Evolutionary conservation across 1,139 yeast genomes (phyloP).

Genomic region (Hansenula sp.): DNA sequence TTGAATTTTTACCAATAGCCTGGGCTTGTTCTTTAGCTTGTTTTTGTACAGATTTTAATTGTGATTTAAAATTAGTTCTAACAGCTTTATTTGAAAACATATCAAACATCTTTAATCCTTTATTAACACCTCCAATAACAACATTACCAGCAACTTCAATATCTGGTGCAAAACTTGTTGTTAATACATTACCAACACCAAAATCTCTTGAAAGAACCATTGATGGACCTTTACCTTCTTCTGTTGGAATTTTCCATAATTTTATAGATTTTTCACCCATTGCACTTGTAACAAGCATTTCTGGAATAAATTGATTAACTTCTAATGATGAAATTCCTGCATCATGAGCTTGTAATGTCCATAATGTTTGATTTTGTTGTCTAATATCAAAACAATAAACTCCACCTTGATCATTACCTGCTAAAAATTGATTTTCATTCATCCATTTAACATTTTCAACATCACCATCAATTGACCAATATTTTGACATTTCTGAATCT

Average conservation of each 20-base stretch:
- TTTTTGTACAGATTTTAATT: slow-evolving; percentile 48
- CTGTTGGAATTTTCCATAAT: slow-evolving; percentile 71
- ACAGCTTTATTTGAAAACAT: slow-evolving; percentile 78
- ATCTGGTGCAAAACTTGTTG: slow-evolving; percentile 83
- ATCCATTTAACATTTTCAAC: slow-evolving; percentile 80
- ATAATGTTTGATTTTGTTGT: slow-evolving; percentile 59
- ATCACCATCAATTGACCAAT: slow-evolving; percentile 63
- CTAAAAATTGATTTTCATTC: slow-evolving; percentile 65
- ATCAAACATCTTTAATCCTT: slow-evolving; percentile 90
- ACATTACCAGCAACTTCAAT: slow-evolving; percentile 80
- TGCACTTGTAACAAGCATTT: slow-evolving; percentile 81
- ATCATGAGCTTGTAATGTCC: slow-evolving; percentile 98
- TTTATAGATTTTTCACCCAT: slow-evolving; percentile 86
- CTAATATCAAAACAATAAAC: slow-evolving; percentile 88
- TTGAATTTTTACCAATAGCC: slow-evolving; percentile 62
- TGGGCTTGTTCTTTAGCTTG: slow-evolving; percentile 56
- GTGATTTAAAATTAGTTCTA: slow-evolving; percentile 60
- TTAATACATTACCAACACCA: slow-evolving; percentile 90
- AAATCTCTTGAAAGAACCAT: slow-evolving; percentile 91
- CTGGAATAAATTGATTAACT: slow-evolving; percentile 62
- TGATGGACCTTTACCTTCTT: slow-evolving; percentile 55
- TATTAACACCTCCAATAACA: slow-evolving; percentile 84
- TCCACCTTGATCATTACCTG: slow-evolving; percentile 91
- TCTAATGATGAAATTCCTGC: slow-evolving; percentile 84
- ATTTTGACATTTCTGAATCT: slow-evolving; percentile 51